Percentiles rank a stretch among this genome's conserved stretches.
Conservation (phyloP, 2,329 filamentous ascomycete genomes). For the Sarocladium kiliense region DNA sequence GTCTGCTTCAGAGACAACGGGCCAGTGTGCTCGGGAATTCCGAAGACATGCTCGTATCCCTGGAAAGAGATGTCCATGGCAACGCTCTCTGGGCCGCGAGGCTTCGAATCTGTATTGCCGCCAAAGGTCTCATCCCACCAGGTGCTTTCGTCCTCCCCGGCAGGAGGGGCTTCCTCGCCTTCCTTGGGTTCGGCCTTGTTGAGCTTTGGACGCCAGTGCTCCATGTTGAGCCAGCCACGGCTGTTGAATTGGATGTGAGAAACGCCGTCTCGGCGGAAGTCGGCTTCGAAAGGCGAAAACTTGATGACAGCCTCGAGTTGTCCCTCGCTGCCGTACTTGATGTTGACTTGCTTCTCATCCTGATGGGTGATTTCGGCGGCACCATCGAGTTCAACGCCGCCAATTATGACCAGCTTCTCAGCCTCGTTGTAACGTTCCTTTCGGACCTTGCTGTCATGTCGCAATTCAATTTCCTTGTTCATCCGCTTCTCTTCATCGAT, state of each 20-base stretch:
- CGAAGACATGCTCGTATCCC: slow-evolving; percentile 87
- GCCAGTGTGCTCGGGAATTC: slow-evolving; percentile 89
- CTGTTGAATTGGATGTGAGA: slow-evolving; percentile 87
- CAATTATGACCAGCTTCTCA: slow-evolving; percentile 79
- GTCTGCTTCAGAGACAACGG: slow-evolving; percentile 86
- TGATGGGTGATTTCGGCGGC: slow-evolving; percentile 63
- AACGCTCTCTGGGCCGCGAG: slow-evolving; percentile 88
- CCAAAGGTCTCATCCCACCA: slow-evolving; percentile 99
- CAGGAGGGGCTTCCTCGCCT: slow-evolving; percentile 38
- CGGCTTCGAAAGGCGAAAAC: slow-evolving; percentile 76
- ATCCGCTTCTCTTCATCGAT: slow-evolving; percentile 88
- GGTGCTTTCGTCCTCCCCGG: slow-evolving; percentile 72
- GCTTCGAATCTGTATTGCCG: slow-evolving; percentile 91
- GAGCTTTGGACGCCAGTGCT: slow-evolving; percentile 89
- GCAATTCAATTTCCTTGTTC: slow-evolving; percentile 82
- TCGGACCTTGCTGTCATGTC: slow-evolving; percentile 75
- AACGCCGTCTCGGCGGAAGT: slow-evolving; percentile 78
- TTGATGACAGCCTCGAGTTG: slow-evolving; percentile 79
- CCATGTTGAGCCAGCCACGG: slow-evolving; percentile 83
- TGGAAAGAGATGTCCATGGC: slow-evolving; percentile 88
- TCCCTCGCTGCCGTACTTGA: slow-evolving; percentile 72
- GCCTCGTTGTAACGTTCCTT: slow-evolving; percentile 96
- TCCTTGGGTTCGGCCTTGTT: slow-evolving; percentile 58
- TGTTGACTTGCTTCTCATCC: slow-evolving; percentile 62
- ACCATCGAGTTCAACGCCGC: slow-evolving; percentile 68